Conservation (phyloP, 164 flowering plant genomes). For the Hamamelis virginiana region DNA sequence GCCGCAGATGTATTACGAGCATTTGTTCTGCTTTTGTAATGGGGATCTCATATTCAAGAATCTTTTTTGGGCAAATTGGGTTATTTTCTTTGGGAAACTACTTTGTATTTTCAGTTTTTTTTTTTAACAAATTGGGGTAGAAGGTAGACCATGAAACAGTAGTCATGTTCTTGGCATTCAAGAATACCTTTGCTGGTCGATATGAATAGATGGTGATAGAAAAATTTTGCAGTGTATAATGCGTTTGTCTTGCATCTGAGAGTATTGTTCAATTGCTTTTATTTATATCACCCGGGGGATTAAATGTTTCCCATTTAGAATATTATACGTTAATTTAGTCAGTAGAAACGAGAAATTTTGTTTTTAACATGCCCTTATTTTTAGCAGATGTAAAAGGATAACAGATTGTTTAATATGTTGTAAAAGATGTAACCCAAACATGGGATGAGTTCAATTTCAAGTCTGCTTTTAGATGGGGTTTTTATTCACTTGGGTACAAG, state of each 20-base stretch:
- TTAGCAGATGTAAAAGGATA: not conserved
- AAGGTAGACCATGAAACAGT: slow-evolving; percentile 1
- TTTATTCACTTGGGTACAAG: too few relatives aligned
- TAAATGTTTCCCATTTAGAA: not conserved
- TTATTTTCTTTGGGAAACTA: too few relatives aligned
- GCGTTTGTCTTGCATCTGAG: not conserved
- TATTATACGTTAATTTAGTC: not conserved
- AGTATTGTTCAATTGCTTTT: too few relatives aligned
- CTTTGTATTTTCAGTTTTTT: not conserved
- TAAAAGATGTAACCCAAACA: not conserved
- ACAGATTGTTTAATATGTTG: not conserved
- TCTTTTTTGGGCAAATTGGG: too few relatives aligned
- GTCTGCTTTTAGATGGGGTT: too few relatives aligned
- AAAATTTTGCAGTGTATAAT: slow-evolving; percentile 16
- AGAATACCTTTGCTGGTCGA: not conserved
- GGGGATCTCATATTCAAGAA: not conserved
- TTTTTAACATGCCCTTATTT: not conserved
- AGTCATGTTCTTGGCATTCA: slow-evolving; percentile 1
- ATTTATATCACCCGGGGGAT: too few relatives aligned
- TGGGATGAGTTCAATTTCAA: not conserved
- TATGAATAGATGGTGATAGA: not conserved
- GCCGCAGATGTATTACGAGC: not conserved
- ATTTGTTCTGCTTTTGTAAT: not conserved
- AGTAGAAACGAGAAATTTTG: not conserved
- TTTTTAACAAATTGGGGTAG: not conserved